phyloP scores from a whole-genome alignment of 116 monocot species.

The Posidonia oceanica region DNA sequence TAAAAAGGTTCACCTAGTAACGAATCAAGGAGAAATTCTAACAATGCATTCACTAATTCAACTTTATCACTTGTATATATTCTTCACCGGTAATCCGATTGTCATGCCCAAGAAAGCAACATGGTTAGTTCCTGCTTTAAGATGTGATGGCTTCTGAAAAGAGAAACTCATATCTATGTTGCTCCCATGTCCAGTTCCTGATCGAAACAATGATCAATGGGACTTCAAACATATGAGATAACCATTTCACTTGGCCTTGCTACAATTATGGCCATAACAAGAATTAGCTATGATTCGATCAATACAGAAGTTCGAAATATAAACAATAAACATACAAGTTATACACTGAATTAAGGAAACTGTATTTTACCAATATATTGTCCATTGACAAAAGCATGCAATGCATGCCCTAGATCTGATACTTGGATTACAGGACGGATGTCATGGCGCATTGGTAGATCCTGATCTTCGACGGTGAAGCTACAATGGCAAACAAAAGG shows the following conservation, averaged over 20 bases:
- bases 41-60: no score
- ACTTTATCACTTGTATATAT: no score
- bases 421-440: conserved; percentile 65
- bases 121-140: conserved; percentile 52
- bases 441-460: conserved; percentile 53
- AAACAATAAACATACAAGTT: no score
- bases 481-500: conserved; percentile 17
- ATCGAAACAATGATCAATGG: neutral
- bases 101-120: conserved; percentile 45
- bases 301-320: no score
- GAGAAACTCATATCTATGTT: conserved; percentile 46
- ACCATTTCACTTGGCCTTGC: no score
- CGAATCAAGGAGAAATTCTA: no score
- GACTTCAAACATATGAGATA: no score
- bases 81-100: conserved; percentile 59
- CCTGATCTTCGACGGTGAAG: conserved; percentile 47
- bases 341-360: neutral
- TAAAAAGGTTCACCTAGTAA: neutral
- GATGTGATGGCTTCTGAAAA: conserved; percentile 38
- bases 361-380: conserved; percentile 49
- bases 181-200: conserved; percentile 42
- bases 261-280: no score
- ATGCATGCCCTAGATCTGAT: conserved; percentile 43
- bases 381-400: conserved; percentile 66
- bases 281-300: no score